A percentile compares a stretch with the other conserved stretches of the same genome.
Evolutionary conservation across 768 basidiomycete genomes (phyloP).

Genomic region (Saitozyma podzolica): DNA sequence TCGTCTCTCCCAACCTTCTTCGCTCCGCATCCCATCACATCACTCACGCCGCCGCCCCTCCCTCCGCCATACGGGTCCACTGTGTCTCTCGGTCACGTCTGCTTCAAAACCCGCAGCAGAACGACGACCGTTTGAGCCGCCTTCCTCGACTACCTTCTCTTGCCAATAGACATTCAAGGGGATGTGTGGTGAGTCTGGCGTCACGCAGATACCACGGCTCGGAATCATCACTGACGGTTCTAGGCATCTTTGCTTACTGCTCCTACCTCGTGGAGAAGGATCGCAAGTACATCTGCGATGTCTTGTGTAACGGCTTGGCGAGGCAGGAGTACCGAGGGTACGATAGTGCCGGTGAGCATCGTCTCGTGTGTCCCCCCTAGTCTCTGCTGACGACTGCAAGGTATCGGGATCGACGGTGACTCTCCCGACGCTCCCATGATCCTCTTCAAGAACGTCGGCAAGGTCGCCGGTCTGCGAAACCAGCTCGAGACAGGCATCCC

Average conservation of each 20-base stretch:
- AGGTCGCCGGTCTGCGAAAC: constrained; percentile 89
- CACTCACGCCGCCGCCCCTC: too few species aligned
- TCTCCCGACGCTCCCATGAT: constrained; percentile 70
- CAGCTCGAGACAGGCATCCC: constrained; percentile 62
- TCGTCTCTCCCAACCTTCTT: too few species aligned
- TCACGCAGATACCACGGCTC: too few species aligned
- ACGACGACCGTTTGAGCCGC: too few species aligned
- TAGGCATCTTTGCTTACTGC: constrained; percentile 94
- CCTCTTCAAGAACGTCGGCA: constrained; percentile 94
- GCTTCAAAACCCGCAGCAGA: too few species aligned
- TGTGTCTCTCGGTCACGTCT: too few species aligned
- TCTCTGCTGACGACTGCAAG: constrained; percentile 24
- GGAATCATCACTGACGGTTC: not conserved
- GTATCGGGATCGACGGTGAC: constrained; percentile 79
- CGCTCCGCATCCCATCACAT: too few species aligned
- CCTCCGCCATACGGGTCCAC: too few species aligned
- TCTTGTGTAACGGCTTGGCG: constrained; percentile 83
- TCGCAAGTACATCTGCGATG: constrained; percentile 86
- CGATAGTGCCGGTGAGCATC: constrained; percentile 70
- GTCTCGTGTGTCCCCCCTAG: not conserved
- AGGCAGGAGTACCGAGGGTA: constrained; percentile 98
- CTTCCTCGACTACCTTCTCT: too few species aligned
- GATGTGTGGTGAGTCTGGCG: too few species aligned
- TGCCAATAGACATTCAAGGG: too few species aligned
- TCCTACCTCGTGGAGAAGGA: constrained; percentile 93